Base-by-base conservation (phyloP, 192 early-diverging fungal genomes). In the Umbelopsis vinacea region DNA sequence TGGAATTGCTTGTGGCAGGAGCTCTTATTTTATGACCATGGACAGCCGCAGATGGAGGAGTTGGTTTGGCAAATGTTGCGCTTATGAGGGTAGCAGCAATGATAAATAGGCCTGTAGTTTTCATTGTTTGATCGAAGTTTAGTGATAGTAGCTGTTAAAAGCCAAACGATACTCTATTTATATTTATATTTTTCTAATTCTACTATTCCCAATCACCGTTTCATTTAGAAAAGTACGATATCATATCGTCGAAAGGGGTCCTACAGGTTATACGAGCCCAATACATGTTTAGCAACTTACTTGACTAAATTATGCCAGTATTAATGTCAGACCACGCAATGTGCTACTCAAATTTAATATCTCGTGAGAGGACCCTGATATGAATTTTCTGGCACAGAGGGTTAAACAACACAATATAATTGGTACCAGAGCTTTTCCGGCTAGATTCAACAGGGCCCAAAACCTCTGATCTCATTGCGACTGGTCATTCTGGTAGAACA, bases 311-410 rank as follows among this genome's bases (percentile, higher is more conserved):
- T 17, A 21, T 21, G 15, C 48, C 17, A 10, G 9, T 15, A 19
- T 1, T 50, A 50, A 50, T 50, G 3, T 50, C 48, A 19, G 48
- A 50, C 17, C 48, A 50, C n/a, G n/a, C 53, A 63, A 3, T 37
- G 57, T 37, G 57, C 19, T 63, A 63, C 57, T 17, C 26, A 15
- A 29, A 63, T 29, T 63, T 17, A 33, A 63, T 38, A 37, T 17
- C 57, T 63, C 19, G 33, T 63, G 57, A 63, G 57, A 63, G 57
- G 57, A 63, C 57, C 57, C 57, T 63, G 57, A 63, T 63, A 29
- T 29, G 35, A 63, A 63, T 11, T 6, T 2, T 8, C 33, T 63
- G 33, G 57, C 4, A 63, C 33, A 63, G 12, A 63, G 26, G 17
- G 4, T 19, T 14, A 63, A 19, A 26, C 29, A 37, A 26, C 33